Conservation (phyloP, 176 grass and related monocot species). For the Aegilops umbellulata region DNA sequence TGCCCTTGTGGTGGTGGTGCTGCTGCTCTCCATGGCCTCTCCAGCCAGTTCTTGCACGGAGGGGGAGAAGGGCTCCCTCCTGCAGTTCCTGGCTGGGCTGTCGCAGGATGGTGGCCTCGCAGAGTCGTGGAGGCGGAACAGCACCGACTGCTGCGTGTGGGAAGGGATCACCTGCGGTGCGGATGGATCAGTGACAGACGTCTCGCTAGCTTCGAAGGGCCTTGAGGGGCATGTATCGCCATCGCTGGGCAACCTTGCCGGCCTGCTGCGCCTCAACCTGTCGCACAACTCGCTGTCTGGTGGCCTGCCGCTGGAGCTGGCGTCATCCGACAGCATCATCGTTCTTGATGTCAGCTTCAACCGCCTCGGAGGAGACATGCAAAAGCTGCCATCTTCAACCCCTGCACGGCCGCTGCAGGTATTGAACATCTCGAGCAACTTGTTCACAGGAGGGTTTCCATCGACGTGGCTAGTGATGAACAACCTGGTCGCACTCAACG, state of each 20-base stretch:
- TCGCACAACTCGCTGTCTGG: conserved; percentile 43
- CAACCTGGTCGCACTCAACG: conserved; percentile 28
- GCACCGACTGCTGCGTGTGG: conserved; percentile 43
- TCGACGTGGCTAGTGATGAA: conserved; percentile 29
- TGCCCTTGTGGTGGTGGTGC: neutral
- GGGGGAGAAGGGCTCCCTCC: conserved; percentile 38
- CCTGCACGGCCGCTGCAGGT: conserved; percentile 22
- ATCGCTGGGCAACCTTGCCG: conserved; percentile 30
- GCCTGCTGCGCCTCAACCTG: conserved; percentile 37
- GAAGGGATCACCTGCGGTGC: conserved; percentile 34
- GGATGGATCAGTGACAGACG: conserved; percentile 1
- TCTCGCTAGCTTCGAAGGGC: conserved; percentile 26
- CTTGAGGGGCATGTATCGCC: conserved; percentile 41
- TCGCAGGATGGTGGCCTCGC: neutral
- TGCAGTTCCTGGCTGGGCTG: conserved; percentile 40
- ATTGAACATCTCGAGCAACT: conserved; percentile 51
- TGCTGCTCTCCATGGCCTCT: conserved; percentile 30
- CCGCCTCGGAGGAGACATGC: conserved; percentile 3
- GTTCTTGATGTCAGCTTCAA: conserved; percentile 56
- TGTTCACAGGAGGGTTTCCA: conserved; percentile 33
- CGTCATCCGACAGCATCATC: conserved; percentile 20
- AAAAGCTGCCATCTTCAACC: conserved; percentile 14
- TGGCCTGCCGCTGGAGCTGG: conserved; percentile 8
- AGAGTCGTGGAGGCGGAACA: conserved; percentile 26
- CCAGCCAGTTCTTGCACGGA: conserved; percentile 17